Conservation (phyloP, 768 basidiomycete species). For the Hygrophorus pudorinus region DNA sequence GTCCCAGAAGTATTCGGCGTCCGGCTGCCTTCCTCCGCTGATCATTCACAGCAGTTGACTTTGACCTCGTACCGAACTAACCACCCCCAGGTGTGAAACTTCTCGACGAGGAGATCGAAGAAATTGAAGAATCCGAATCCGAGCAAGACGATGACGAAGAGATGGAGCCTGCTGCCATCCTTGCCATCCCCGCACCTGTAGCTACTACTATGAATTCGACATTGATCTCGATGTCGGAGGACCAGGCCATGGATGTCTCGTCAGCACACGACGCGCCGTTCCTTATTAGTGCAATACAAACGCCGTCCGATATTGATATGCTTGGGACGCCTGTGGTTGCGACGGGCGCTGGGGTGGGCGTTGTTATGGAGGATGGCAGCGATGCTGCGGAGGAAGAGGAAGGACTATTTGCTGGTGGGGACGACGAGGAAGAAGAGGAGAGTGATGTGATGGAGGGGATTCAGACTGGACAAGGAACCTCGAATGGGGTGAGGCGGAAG, state of each 20-base stretch:
- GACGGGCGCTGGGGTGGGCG: constrained; percentile 15
- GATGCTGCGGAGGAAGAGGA: constrained; percentile 68
- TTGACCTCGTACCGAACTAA: constrained; percentile 79
- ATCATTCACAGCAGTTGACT: constrained; percentile 77
- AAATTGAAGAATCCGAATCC: constrained; percentile 66
- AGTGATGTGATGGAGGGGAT: constrained; percentile 81
- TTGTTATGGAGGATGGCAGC: constrained; percentile 50
- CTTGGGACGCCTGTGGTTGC: constrained; percentile 32
- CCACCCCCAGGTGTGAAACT: constrained; percentile 69
- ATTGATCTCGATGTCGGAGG: constrained; percentile 19
- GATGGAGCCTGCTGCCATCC: constrained; percentile 57
- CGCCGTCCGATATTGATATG: constrained; percentile 66
- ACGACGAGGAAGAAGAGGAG: constrained; percentile 67
- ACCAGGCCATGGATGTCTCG: constrained; percentile 19
- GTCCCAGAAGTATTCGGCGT: constrained; percentile 88
- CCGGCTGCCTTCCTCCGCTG: constrained; percentile 58
- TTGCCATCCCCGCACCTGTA: constrained; percentile 34
- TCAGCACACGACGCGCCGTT: constrained; percentile 36
- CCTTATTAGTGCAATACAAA: constrained; percentile 51
- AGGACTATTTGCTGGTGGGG: constrained; percentile 67
- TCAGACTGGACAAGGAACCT: constrained; percentile 37
- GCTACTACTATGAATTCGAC: constrained; percentile 14
- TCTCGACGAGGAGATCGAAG: constrained; percentile 76
- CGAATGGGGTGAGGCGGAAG: constrained; percentile 67
- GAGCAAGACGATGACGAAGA: constrained; percentile 49